Percentiles rank a stretch among this genome's conserved stretches.
phyloP scores from a whole-genome alignment of 2,329 filamentous ascomycete genomes.

The Alternaria longipes region DNA sequence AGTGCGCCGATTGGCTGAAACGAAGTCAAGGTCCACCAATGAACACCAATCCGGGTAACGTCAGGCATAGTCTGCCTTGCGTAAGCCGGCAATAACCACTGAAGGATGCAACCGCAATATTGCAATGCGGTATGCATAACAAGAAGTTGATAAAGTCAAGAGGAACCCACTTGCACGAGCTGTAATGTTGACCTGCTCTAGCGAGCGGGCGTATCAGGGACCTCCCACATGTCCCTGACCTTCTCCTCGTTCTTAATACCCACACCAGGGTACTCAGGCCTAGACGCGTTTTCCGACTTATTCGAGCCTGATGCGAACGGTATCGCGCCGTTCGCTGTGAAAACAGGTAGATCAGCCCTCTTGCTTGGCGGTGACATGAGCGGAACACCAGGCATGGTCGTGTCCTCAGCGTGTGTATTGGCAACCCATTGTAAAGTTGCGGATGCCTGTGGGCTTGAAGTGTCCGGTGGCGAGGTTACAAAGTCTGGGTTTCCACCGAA shows the following conservation, averaged over 20 bases:
- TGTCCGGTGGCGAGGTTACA: not conserved
- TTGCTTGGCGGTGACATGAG: conserved; percentile 45
- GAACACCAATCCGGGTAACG: conserved; percentile 10
- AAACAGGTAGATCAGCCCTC: conserved; percentile 59
- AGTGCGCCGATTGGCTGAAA: conserved; percentile 9
- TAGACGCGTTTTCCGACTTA: not conserved
- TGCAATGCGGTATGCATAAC: not conserved
- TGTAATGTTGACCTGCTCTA: conserved; percentile 12
- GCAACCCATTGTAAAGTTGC: conserved; percentile 45
- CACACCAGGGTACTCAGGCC: conserved; percentile 7
- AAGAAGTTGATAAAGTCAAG: not conserved
- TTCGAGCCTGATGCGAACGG: conserved; percentile 45
- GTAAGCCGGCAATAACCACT: conserved; percentile 4
- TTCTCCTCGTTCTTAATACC: conserved; percentile 16
- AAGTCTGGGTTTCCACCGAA: conserved; percentile 22
- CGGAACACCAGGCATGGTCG: conserved; percentile 15
- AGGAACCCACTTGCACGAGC: not conserved
- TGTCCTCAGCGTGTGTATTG: conserved; percentile 31
- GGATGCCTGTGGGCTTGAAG: conserved; percentile 25
- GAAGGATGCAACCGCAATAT: conserved; percentile 7
- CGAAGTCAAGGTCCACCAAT: conserved; percentile 3
- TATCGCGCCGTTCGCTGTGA: conserved; percentile 54
- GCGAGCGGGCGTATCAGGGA: conserved; percentile 55
- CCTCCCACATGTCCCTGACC: conserved; percentile 54
- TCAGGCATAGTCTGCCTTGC: conserved; percentile 2